Base-by-base conservation (phyloP, 176 grass and related monocot species). In the Carex littledalei region DNA sequence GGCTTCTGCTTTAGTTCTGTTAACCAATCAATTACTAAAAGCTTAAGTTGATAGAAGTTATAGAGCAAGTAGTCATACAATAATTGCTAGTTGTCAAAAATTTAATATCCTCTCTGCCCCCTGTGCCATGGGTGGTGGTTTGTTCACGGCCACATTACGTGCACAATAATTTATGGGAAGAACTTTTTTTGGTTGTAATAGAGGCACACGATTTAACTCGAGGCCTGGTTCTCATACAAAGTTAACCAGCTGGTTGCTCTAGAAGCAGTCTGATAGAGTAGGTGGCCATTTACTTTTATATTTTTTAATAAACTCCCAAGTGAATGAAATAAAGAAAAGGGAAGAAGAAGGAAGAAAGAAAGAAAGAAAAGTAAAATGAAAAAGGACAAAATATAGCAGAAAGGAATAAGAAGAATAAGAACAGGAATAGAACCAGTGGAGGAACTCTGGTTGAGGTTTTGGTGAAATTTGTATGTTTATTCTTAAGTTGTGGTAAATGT, bases 1-100 rank as follows among this genome's bases (percentile, higher is more conserved):
- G 72, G 47, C 20, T 76, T 76, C 68, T 76, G 20, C n/a, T 14
- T 53, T 50, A 76, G 72, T 76, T 76, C 20, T 53, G 21, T 76
- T 29, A 29, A 76, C 72, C 47, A 76, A 53, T 39, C 7, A 11
- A 72, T 72, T 72, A 41, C 37, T 72, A 72, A 47, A 72, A 76
- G 5, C 47, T 29, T 4, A 16, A 76, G 47, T 15, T 54, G 39
- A 72, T 72, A 72, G 8, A 20, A 37, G 37, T 37, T 8, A 68
- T 49, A 69, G 39, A 45, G 68, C 18, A 72, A 72, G 41, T 47
- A 45, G 68, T 12, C 39, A 47, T 72, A 47, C 41, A 47, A 72
- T 21, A 17, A 20, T 21, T 72, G 39, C 6, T 50, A 72, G 68
- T n/a, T 70, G 31, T 70, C 9, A 21, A n/a, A 21, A 72, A 69